A percentile compares a stretch with the other conserved stretches of the same genome.
Conservation (phyloP, 805 yeast species). For the Pichia deserticola region DNA sequence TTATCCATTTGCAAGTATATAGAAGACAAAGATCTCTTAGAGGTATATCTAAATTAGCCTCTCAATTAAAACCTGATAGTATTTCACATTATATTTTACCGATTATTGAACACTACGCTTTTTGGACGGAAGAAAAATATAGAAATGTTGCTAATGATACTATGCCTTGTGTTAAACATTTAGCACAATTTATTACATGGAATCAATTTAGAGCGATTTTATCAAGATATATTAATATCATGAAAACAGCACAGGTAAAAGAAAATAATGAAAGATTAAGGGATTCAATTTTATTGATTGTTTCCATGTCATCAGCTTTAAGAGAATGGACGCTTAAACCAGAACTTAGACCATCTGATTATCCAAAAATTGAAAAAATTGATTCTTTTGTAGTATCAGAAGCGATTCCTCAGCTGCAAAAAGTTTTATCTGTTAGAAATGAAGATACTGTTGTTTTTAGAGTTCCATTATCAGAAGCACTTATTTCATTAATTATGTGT, state of each 20-base stretch:
- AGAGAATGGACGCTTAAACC: constrained; percentile 11
- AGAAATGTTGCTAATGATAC: constrained; percentile 63
- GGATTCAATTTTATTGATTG: constrained; percentile 51
- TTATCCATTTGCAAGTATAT: constrained; percentile 76
- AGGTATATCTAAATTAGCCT: constrained; percentile 43
- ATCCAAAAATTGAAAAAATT: constrained; percentile 31
- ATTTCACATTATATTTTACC: constrained; percentile 81
- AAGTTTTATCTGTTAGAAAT: constrained; percentile 54
- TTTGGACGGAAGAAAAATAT: constrained; percentile 48
- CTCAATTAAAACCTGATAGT: constrained; percentile 44
- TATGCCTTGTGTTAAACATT: constrained; percentile 48
- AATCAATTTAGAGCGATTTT: constrained; percentile 72
- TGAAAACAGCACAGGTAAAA: constrained; percentile 16
- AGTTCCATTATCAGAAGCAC: constrained; percentile 75
- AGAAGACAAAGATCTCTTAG: constrained; percentile 81
- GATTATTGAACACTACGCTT: constrained; percentile 72
- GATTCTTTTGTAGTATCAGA: constrained; percentile 47
- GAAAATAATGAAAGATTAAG: constrained; percentile 39
- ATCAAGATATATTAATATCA: constrained; percentile 48
- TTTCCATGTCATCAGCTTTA: constrained; percentile 45
- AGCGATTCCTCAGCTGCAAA: constrained; percentile 54
- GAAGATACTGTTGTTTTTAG: constrained; percentile 73
- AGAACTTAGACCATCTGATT: constrained; percentile 24
- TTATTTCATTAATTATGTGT: constrained; percentile 58
- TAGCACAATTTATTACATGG: constrained; percentile 60